Percentiles rank a stretch among this genome's conserved stretches.
phyloP scores from a whole-genome alignment of 805 yeast genomes.

The Yarrowia sp. region DNA sequence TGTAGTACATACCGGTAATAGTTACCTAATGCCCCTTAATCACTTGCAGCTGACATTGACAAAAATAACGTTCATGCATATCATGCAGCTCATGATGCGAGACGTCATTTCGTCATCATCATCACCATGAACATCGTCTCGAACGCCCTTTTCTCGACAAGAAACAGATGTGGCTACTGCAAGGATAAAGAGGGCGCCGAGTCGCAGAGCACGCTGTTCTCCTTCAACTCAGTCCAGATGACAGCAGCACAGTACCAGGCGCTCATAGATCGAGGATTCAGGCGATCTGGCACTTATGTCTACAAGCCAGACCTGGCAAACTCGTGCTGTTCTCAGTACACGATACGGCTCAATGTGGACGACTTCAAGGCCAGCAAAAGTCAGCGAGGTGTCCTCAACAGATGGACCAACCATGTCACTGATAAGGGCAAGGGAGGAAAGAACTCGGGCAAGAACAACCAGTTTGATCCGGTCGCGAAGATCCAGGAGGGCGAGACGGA shows the following conservation, averaged over 20 bases:
- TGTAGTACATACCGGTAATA: too few relatives aligned
- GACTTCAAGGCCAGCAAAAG: constrained; percentile 58
- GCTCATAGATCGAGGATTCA: constrained; percentile 55
- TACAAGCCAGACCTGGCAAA: constrained; percentile 66
- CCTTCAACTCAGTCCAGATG: constrained; percentile 1
- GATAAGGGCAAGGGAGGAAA: constrained; percentile 29
- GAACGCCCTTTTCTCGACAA: background rate
- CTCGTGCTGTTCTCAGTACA: constrained; percentile 75
- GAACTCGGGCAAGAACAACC: constrained; percentile 29
- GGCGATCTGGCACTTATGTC: constrained; percentile 71
- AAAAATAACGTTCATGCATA: background rate
- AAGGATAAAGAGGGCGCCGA: constrained; percentile 2
- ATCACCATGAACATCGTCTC: constrained; percentile 15
- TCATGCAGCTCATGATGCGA: background rate
- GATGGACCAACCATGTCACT: constrained; percentile 45
- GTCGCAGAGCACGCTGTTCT: constrained; percentile 1
- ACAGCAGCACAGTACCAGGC: constrained; percentile 6
- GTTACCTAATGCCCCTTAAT: too few relatives aligned
- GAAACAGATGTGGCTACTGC: constrained; percentile 20
- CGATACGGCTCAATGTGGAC: constrained; percentile 61
- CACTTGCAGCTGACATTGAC: too few relatives aligned
- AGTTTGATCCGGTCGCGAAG: constrained; percentile 39
- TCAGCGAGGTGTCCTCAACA: constrained; percentile 60
- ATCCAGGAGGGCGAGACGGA: constrained; percentile 44
- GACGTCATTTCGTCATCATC: background rate